Conservation (phyloP, 2,329 filamentous ascomycete genomes). For the Cladobotryum mycophilum region DNA sequence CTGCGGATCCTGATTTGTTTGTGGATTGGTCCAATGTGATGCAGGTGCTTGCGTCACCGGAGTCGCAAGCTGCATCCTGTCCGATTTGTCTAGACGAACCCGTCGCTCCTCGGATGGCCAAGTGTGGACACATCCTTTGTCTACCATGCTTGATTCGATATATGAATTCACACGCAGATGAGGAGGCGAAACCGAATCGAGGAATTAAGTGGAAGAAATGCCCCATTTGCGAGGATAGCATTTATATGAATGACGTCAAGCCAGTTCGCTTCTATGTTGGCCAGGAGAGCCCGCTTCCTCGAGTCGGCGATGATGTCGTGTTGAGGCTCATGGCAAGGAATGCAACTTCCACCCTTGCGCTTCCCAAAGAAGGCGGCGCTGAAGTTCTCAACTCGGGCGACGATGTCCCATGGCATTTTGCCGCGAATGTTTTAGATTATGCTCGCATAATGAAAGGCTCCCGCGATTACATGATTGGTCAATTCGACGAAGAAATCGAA, state of each 20-base stretch:
- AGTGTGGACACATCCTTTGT: slow-evolving; percentile 96
- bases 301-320: slow-evolving; percentile 83
- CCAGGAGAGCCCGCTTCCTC: slow-evolving; percentile 74
- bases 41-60: slow-evolving; percentile 83
- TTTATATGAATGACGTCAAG: slow-evolving; percentile 86
- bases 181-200: slow-evolving; percentile 61
- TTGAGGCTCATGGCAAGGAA: slow-evolving; percentile 78
- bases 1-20: slow-evolving; percentile 79
- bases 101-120: slow-evolving; percentile 92
- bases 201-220: slow-evolving; percentile 86
- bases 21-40: slow-evolving; percentile 87
- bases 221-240: slow-evolving; percentile 86
- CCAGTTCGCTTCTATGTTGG: slow-evolving; percentile 88
- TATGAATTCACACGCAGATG: slow-evolving; percentile 76
- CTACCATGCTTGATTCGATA: slow-evolving; percentile 88
- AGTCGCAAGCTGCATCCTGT: slow-evolving; percentile 83
- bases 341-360: slow-evolving; percentile 73
- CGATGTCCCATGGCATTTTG: slow-evolving; percentile 91
- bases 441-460: slow-evolving; percentile 93
- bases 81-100: slow-evolving; percentile 93
- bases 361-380: slow-evolving; percentile 72
- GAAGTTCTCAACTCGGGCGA: slow-evolving; percentile 63
- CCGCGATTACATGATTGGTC: slow-evolving; percentile 74
- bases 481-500: slow-evolving; percentile 73
- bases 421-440: slow-evolving; percentile 90